Evolutionary conservation across 148 eudicot species (phyloP).

Genomic region (Polygonum maritimum): DNA sequence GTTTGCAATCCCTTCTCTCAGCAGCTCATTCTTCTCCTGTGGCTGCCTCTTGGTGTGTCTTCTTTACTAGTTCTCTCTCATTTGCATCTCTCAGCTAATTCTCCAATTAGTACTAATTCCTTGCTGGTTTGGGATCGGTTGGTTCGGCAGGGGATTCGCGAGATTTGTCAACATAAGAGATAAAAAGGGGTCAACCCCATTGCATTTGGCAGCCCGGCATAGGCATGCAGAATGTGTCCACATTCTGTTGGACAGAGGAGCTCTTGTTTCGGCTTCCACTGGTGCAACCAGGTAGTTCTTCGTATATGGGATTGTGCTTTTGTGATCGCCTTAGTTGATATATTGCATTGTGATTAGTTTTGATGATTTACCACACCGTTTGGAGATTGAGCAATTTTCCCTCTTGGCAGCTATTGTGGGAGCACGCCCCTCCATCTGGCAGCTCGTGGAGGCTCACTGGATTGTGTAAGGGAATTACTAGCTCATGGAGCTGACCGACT

Average conservation of each 20-base stretch:
- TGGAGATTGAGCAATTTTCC: not conserved
- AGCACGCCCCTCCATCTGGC: conserved; percentile 25
- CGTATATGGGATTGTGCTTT: not conserved
- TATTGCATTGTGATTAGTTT: not conserved
- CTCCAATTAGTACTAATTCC: not conserved
- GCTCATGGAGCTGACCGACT: conserved; percentile 26
- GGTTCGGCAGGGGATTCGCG: conserved; percentile 22
- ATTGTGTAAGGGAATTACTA: conserved; percentile 25
- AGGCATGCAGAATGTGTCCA: conserved; percentile 19
- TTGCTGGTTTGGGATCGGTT: not conserved
- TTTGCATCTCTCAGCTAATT: not conserved
- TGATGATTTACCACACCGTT: not conserved
- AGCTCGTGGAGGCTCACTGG: conserved; percentile 26
- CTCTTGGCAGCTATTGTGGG: conserved; percentile 19
- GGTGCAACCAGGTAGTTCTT: conserved; percentile 14
- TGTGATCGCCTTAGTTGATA: not conserved
- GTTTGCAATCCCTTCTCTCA: conserved; percentile 25
- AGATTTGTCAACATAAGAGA: conserved; percentile 30
- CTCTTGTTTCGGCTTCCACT: conserved; percentile 25
- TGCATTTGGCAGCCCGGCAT: conserved; percentile 24
- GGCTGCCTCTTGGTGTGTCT: conserved; percentile 22
- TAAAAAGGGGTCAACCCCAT: conserved; percentile 20
- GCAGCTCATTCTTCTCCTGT: conserved; percentile 18
- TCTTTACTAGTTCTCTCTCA: conserved; percentile 9
- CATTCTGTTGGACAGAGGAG: conserved; percentile 19